Percentiles rank a stretch among this genome's conserved stretches.
phyloP scores from a whole-genome alignment of 1,139 yeast genomes.

The Debaryomycetaceae sp. region DNA sequence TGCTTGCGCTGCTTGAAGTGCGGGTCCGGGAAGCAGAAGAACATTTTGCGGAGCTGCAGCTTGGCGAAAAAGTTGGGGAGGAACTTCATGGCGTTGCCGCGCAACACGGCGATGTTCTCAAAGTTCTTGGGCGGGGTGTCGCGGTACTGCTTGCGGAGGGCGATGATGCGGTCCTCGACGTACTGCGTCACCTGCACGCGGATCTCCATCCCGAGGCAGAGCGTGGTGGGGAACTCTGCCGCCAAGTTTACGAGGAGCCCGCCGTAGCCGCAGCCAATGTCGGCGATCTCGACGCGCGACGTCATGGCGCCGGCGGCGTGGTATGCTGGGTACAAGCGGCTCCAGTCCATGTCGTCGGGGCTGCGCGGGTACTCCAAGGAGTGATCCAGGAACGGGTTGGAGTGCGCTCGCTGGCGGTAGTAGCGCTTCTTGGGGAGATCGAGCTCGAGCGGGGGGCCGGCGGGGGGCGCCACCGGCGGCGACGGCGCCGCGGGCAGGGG shows the following conservation, averaged over 20 bases:
- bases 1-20: constrained; percentile 97
- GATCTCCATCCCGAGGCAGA: constrained; percentile 93
- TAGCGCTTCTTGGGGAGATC: constrained; percentile 76
- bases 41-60: constrained; percentile 81
- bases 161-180: constrained; percentile 92
- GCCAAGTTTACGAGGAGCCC: constrained; percentile 82
- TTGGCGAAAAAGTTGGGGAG: constrained; percentile 86
- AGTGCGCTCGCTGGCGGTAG: constrained; percentile 96
- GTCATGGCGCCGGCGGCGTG: constrained; percentile 38
- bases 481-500: constrained; percentile 11
- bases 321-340: constrained; percentile 61
- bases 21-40: constrained; percentile 98
- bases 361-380: constrained; percentile 78
- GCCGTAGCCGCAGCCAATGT: constrained; percentile 97
- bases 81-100: constrained; percentile 98
- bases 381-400: constrained; percentile 96
- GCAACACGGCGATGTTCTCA: constrained; percentile 80
- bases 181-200: constrained; percentile 96
- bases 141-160: constrained; percentile 61
- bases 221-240: constrained; percentile 64
- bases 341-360: constrained; percentile 89
- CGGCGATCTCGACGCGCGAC: constrained; percentile 80
- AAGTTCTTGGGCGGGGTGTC: constrained; percentile 32
- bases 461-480: constrained; percentile 11
- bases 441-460: constrained; percentile 20